Percentiles rank a stretch among this genome's conserved stretches.
These are phyloP conservation scores for Pythium inflatum DNA, from an alignment of 352 stramenopile genomes.

Conservation along the genomic window DNA sequence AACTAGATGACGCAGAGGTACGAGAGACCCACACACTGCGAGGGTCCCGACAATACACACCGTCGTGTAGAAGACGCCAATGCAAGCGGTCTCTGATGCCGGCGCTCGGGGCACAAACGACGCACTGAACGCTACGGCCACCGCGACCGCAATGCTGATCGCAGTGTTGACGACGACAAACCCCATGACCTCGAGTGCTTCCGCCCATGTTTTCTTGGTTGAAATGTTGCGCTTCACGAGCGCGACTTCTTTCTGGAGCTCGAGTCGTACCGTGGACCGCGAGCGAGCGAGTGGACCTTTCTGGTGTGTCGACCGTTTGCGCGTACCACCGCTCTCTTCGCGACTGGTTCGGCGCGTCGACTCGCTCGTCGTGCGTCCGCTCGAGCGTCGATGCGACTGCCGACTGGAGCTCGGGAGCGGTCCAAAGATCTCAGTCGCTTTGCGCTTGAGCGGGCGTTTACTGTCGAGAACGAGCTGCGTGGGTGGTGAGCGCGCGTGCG, in stretches of 20 bases:
- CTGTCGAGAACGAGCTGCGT: neutral
- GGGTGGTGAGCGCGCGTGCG: too few species aligned
- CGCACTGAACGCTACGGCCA: too few species aligned
- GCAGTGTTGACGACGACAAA: constrained; percentile 35
- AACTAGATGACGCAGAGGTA: too few species aligned
- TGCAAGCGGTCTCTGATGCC: neutral
- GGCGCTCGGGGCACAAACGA: neutral
- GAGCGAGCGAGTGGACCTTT: neutral
- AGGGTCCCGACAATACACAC: too few species aligned
- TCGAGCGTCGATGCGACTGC: neutral
- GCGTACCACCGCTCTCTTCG: neutral
- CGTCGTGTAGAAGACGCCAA: neutral
- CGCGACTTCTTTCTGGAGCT: constrained; percentile 33
- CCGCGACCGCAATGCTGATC: neutral
- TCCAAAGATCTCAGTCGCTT: neutral
- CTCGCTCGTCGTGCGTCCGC: neutral
- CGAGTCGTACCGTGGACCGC: constrained; percentile 17
- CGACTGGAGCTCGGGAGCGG: neutral
- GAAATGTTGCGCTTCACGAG: constrained; percentile 41
- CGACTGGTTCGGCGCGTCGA: constrained; percentile 1
- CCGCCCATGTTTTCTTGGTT: constrained; percentile 30
- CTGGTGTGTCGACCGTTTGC: neutral
- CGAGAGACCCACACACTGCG: too few species aligned
- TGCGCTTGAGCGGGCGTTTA: neutral
- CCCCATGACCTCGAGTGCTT: constrained; percentile 34